Conservation (phyloP, 1,284 basidiomycete genomes). For the Ustilago cynodontis region DNA sequence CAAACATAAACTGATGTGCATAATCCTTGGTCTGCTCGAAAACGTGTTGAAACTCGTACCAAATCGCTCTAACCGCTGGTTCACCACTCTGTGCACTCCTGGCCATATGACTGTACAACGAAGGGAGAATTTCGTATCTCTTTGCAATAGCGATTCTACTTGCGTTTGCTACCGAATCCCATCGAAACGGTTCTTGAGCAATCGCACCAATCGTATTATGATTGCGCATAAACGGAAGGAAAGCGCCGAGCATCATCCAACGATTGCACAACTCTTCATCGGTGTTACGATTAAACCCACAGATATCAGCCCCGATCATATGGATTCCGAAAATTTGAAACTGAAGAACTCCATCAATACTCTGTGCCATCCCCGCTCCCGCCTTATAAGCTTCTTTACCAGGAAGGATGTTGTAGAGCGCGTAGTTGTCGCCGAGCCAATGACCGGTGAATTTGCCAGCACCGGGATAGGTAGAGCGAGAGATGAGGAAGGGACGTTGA, state of each 20-base stretch:
- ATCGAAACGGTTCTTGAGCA: slow-evolving; percentile 54
- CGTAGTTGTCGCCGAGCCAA: slow-evolving; percentile 78
- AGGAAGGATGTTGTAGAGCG: slow-evolving; percentile 74
- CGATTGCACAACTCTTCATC: slow-evolving; percentile 79
- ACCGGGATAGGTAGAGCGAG: slow-evolving; percentile 57
- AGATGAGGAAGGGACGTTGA: slow-evolving; percentile 58
- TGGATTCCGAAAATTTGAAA: slow-evolving; percentile 75
- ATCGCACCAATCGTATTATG: slow-evolving; percentile 58
- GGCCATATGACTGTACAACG: slow-evolving; percentile 49
- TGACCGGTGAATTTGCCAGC: slow-evolving; percentile 47
- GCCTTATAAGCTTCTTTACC: slow-evolving; percentile 44
- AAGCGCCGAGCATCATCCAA: slow-evolving; percentile 55
- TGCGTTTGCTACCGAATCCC: slow-evolving; percentile 54
- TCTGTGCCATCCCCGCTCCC: slow-evolving; percentile 71
- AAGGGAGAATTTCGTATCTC: slow-evolving; percentile 50
- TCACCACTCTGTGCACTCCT: slow-evolving; percentile 23
- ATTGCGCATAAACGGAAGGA: slow-evolving; percentile 52
- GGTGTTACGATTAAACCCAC: slow-evolving; percentile 74
- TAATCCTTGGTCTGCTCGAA: slow-evolving; percentile 49
- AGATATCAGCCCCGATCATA: slow-evolving; percentile 53
- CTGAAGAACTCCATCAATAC: slow-evolving; percentile 78
- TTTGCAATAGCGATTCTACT: slow-evolving; percentile 49
- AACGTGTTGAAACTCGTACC: slow-evolving; percentile 54
- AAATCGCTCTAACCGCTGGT: slow-evolving; percentile 49
- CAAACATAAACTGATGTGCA: slow-evolving; percentile 57